These are phyloP conservation scores for Tetragonia tetragonoides DNA, from an alignment of 148 eudicot genomes.

Conservation along the genomic window DNA sequence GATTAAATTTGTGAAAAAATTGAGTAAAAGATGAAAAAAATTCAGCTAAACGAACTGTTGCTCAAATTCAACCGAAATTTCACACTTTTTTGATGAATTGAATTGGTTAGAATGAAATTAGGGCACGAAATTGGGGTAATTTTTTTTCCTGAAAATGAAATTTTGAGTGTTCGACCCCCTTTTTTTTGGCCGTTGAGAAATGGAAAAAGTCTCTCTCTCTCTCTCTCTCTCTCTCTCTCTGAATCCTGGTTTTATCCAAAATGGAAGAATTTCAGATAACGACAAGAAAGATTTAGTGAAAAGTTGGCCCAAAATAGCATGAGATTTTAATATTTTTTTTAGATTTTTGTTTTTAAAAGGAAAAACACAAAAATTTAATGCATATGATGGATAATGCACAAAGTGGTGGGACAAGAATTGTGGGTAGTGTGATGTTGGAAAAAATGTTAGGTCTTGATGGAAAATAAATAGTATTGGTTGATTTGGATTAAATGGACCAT, in stretches of 20 bases:
- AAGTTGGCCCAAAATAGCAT: constrained; percentile 8
- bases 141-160: neutral
- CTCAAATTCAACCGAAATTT: neutral
- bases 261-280: constrained; percentile 11
- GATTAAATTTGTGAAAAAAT: neutral
- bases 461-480: no score
- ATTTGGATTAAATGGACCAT: neutral
- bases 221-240: no score
- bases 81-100: neutral
- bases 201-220: no score
- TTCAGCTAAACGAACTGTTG: neutral
- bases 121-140: neutral
- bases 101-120: neutral
- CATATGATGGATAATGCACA: neutral
- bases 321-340: neutral
- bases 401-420: constrained; percentile 3
- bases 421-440: no score
- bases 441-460: constrained; percentile 10
- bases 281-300: constrained; percentile 14
- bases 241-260: constrained; percentile 18
- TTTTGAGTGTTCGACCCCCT: neutral
- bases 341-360: neutral
- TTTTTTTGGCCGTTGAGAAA: neutral
- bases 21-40: neutral
- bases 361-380: neutral